These are phyloP conservation scores for Mallotus japonicus DNA, from an alignment of 441 rosid genomes.

Conservation along the genomic window DNA sequence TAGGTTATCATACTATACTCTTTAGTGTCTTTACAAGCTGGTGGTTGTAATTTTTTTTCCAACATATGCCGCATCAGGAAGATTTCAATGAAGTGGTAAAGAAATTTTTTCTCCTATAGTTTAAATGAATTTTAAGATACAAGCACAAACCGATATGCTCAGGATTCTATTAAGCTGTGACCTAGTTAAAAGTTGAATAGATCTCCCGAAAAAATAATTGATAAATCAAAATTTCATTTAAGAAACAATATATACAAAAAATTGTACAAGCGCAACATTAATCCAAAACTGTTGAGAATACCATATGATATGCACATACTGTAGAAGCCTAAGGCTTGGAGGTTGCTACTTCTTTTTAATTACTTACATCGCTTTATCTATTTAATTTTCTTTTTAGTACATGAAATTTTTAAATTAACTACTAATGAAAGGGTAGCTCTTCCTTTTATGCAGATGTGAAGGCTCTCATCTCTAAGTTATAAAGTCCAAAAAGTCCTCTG, in stretches of 20 bases:
- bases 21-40: too few species aligned
- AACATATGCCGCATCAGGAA: too few species aligned
- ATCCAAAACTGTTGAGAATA: constrained; percentile 2
- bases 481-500: not conserved
- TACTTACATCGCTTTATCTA: too few species aligned
- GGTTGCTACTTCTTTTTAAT: too few species aligned
- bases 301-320: not conserved
- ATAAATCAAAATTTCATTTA: not conserved
- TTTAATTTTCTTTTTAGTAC: too few species aligned
- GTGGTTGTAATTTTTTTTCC: too few species aligned
- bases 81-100: not conserved
- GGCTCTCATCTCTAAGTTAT: too few species aligned
- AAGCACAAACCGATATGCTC: not conserved
- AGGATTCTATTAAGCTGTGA: not conserved
- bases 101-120: not conserved
- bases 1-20: too few species aligned
- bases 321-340: not conserved
- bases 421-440: too few species aligned
- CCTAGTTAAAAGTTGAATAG: not conserved
- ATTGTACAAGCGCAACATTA: not conserved
- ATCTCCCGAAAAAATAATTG: not conserved
- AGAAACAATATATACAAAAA: not conserved
- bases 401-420: too few species aligned
- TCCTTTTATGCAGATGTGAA: too few species aligned
- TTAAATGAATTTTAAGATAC: not conserved